Base-by-base conservation (phyloP, 768 basidiomycete species). In the Cubamyces lactineus region DNA sequence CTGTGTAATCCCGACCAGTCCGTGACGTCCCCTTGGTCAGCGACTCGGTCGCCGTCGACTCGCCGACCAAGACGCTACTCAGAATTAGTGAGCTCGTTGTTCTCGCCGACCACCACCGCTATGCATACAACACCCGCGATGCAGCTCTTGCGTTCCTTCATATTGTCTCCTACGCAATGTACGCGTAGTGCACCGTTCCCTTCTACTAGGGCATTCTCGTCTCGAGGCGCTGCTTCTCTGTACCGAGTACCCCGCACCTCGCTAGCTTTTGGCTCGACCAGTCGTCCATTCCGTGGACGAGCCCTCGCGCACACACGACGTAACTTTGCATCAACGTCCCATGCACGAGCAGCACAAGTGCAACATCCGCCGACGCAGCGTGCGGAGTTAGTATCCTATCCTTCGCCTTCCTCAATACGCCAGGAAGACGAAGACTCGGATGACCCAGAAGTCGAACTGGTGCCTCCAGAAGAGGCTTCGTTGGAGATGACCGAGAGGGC, bases 401-500 rank as follows among this genome's bases (percentile, higher is more conserved):
- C 88, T 1, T 81, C 85, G 0, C 71, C 70, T 13, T 59, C 39
- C 49, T 46, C 57, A 12, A 16, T 62, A 49, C 61, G 30, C 28
- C 54, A 59, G 30, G 76, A 81, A 59, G 82, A 86, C 48, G 73
- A 90, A 16, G 79, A 86, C 40, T 74, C 79, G 34, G 84, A 85
- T 63, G 88, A 89, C 62, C 73, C 90, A 2, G 86, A 90, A 46
- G 79, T 85, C 2, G 85, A 89, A 21, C 70, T 86, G 13, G 66
- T 88, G 51, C 78, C 84, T 0, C 74, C 77, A 42, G 79, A 84
- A 42, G 74, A 86, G 52, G 81, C 87, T 2, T 76, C 76, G 30
- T 71, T 92, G 9, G 75, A 78, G 23, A 79, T 93, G 47, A 91
- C 91, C 2, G 84, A 89, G 65, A 79, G 89, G 16, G 91, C 91